phyloP scores from a whole-genome alignment of 441 rosid species.

The Euphorbia schlechtendalii region DNA sequence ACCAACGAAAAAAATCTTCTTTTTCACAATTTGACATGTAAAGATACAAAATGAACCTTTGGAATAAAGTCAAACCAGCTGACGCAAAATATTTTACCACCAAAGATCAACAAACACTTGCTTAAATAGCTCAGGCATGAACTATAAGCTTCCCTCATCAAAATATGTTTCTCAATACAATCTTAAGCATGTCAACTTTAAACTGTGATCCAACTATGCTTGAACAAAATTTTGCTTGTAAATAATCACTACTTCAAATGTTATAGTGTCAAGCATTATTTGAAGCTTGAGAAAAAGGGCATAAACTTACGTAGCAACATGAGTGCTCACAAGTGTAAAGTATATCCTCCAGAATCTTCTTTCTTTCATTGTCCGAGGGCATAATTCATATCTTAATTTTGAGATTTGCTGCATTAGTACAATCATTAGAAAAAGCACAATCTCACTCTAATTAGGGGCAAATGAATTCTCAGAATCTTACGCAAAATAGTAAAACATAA shows the following conservation, averaged over 20 bases:
- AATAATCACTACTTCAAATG: not conserved
- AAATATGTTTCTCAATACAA: not conserved
- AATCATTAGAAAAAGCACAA: not conserved
- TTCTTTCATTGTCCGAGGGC: conserved; percentile 81
- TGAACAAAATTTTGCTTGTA: not conserved
- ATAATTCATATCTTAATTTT: conserved; percentile 66
- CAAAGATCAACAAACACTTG: not conserved
- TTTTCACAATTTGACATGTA: not conserved
- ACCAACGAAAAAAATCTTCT: not conserved
- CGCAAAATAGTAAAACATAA: not conserved
- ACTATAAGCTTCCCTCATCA: not conserved
- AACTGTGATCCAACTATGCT: not conserved
- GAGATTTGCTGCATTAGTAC: conserved; percentile 58
- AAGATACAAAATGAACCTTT: not conserved
- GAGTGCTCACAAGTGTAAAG: conserved; percentile 64
- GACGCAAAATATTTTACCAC: not conserved
- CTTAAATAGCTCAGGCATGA: not conserved
- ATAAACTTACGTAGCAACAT: conserved; percentile 60
- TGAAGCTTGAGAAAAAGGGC: not conserved
- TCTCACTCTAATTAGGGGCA: no score
- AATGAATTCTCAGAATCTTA: not conserved
- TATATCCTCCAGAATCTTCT: conserved; percentile 80
- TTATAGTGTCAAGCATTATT: not conserved
- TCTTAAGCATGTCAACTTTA: not conserved
- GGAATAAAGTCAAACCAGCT: not conserved